Percentiles rank a stretch among this genome's conserved stretches.
These are phyloP conservation scores for Wallacemonas sp. DNA, from an alignment of 208 protist genomes.

Conservation along the genomic window DNA sequence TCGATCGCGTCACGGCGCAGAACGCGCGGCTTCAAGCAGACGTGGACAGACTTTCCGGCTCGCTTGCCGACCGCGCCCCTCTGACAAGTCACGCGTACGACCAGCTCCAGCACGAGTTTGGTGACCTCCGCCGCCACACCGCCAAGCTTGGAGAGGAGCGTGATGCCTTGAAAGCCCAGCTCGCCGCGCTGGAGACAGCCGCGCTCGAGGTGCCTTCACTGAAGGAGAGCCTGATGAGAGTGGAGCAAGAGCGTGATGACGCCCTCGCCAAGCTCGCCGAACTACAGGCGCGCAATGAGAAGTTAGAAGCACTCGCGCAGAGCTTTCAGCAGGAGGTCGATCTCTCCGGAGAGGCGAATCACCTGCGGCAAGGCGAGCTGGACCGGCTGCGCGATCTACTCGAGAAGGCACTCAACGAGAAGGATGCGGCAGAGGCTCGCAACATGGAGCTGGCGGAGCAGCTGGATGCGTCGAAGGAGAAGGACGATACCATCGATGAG, in stretches of 20 bases:
- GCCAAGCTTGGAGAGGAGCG: not conserved
- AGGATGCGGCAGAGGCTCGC: not conserved
- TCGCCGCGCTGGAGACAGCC: constrained; percentile 14
- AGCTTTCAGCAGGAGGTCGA: constrained; percentile 26
- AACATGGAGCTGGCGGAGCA: constrained; percentile 22
- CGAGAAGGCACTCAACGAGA: not conserved
- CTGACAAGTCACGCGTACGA: constrained; percentile 1
- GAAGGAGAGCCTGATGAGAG: constrained; percentile 11
- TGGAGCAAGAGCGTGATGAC: constrained; percentile 12
- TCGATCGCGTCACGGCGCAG: constrained; percentile 9
- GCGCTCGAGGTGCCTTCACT: constrained; percentile 17
- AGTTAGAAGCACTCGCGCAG: constrained; percentile 19
- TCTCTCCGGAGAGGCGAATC: constrained; percentile 19
- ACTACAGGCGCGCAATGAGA: constrained; percentile 12
- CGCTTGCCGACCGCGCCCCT: constrained; percentile 19
- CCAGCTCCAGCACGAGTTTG: constrained; percentile 13
- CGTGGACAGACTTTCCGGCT: constrained; percentile 15
- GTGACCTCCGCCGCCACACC: not conserved
- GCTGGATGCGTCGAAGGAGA: constrained; percentile 6
- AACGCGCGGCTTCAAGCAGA: constrained; percentile 18
- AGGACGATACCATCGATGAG: constrained; percentile 19
- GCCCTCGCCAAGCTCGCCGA: constrained; percentile 14
- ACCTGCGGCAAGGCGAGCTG: constrained; percentile 29
- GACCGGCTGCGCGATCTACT: constrained; percentile 11
- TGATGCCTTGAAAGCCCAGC: constrained; percentile 13